Evolutionary conservation across 129 eudicot genomes (phyloP).

Genomic region (Scalesia atractyloides): DNA sequence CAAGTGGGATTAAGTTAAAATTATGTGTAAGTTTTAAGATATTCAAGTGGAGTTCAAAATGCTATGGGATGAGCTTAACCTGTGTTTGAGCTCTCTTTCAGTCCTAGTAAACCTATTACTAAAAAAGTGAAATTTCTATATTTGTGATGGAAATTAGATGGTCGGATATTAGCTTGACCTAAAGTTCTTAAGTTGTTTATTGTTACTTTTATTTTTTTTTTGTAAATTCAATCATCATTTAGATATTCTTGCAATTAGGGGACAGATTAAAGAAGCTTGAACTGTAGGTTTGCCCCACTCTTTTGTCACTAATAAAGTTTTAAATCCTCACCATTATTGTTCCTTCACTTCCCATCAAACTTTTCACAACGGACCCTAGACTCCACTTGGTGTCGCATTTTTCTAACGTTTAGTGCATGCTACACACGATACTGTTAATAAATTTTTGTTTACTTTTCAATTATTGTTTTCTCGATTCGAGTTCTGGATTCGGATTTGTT

Average conservation of each 20-base stretch:
- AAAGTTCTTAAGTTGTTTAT: background rate
- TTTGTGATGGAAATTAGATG: background rate
- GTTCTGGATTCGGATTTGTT: background rate
- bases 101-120: background rate
- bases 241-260: conserved; percentile 24
- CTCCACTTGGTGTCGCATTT: conserved; percentile 26
- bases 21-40: no score
- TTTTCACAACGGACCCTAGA: background rate
- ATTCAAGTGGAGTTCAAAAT: no score
- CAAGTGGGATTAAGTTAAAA: no score
- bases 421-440: background rate
- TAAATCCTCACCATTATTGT: conserved; percentile 30
- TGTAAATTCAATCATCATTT: conserved; percentile 15
- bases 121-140: background rate
- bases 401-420: conserved; percentile 20
- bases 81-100: background rate
- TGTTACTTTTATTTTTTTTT: background rate
- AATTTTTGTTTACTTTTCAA: background rate
- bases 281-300: conserved; percentile 42
- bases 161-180: no score
- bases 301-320: conserved; percentile 29
- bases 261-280: conserved; percentile 36
- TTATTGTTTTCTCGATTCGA: background rate
- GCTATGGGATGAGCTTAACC: background rate
- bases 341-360: conserved; percentile 28